These are phyloP conservation scores for Hylodesmum podocarpum DNA, from an alignment of 306 rosid genomes.

Conservation along the genomic window DNA sequence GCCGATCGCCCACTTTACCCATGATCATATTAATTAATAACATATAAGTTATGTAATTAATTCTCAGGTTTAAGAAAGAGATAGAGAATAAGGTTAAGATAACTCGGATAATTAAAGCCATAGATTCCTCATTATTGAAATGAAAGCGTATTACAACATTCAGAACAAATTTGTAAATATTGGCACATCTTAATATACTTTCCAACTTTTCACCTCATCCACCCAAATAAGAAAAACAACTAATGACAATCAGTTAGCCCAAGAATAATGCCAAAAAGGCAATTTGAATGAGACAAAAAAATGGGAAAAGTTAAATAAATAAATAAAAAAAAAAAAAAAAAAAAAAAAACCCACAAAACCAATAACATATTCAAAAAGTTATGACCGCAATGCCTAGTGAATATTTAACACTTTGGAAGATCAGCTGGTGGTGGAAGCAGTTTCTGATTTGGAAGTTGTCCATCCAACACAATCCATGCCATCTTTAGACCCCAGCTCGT, in stretches of 20 bases:
- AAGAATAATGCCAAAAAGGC: not conserved
- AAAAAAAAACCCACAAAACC: too few species aligned
- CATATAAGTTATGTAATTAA: too few species aligned
- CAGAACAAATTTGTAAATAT: not conserved
- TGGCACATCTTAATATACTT: not conserved
- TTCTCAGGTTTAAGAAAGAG: too few species aligned
- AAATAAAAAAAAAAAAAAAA: too few species aligned
- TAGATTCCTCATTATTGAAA: not conserved
- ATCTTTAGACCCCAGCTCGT: too few species aligned
- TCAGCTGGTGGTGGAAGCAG: slow-evolving; percentile 64
- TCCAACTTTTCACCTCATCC: not conserved
- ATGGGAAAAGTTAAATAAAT: not conserved
- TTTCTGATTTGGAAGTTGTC: slow-evolving; percentile 60
- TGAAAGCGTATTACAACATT: not conserved
- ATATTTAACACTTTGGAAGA: slow-evolving; percentile 54
- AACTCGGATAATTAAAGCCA: too few species aligned
- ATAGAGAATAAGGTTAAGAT: too few species aligned
- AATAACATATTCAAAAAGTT: not conserved
- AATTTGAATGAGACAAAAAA: not conserved
- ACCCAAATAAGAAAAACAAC: not conserved
- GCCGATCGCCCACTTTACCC: too few species aligned
- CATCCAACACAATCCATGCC: slow-evolving; percentile 74
- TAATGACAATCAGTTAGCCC: not conserved
- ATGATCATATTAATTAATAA: too few species aligned
- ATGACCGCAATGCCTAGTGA: not conserved